Conservation (phyloP, 108 stramenopile species). For the Fistulifera solaris region DNA sequence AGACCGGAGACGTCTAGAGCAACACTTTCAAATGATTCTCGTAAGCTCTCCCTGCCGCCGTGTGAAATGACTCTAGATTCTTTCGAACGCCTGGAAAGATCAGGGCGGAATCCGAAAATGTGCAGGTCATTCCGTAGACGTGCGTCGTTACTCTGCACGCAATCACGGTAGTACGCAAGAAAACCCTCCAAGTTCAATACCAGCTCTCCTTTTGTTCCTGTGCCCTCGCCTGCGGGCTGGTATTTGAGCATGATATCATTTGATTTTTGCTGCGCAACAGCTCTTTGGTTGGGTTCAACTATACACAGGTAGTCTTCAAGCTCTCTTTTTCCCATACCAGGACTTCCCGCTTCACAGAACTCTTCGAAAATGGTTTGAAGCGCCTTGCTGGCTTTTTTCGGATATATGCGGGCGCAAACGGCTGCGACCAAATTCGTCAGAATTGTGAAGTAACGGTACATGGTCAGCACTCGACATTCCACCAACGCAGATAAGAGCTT, state of each 20-base stretch:
- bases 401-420: constrained; percentile 37
- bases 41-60: not conserved
- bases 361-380: constrained; percentile 58
- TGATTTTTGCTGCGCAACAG: constrained; percentile 61
- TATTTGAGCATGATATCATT: constrained; percentile 50
- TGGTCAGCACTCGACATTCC: constrained; percentile 36
- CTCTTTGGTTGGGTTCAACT: constrained; percentile 23
- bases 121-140: constrained; percentile 58
- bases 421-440: constrained; percentile 40
- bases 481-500: constrained; percentile 56
- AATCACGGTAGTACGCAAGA: constrained; percentile 79
- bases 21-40: constrained; percentile 48
- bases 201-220: not conserved
- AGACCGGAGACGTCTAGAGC: constrained; percentile 40
- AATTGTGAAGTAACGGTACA: constrained; percentile 46
- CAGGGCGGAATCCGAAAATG: constrained; percentile 70
- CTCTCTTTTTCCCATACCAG: constrained; percentile 60
- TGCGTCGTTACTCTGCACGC: constrained; percentile 48
- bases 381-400: constrained; percentile 29
- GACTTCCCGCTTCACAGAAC: constrained; percentile 30
- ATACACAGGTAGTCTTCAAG: constrained; percentile 72
- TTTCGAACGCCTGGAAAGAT: constrained; percentile 49
- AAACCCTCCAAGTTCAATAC: constrained; percentile 77
- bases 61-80: constrained; percentile 16
- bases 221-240: not conserved